These are phyloP conservation scores for Acephala macrosclerotiorum DNA, from an alignment of 2,329 filamentous ascomycete species.

Conservation along the genomic window DNA sequence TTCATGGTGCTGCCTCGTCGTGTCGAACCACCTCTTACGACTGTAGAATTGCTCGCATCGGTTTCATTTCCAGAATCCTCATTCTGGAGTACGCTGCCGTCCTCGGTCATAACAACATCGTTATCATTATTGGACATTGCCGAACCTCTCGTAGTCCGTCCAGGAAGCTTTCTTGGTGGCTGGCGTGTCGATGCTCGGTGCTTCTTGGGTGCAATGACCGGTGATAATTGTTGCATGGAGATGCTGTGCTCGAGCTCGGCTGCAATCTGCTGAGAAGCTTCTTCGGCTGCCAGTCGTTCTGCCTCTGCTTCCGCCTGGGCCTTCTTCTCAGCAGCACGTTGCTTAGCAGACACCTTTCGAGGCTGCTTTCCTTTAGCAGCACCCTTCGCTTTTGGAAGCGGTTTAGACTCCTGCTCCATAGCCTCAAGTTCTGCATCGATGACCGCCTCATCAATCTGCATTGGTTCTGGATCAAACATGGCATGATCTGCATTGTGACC, in stretches of 20 bases:
- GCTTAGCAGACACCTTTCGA: slow-evolving; percentile 42
- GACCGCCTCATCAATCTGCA: slow-evolving; percentile 40
- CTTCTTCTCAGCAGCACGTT: slow-evolving; percentile 40
- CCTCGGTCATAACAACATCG: slow-evolving; percentile 21
- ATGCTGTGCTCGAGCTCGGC: slow-evolving; percentile 38
- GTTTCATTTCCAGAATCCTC: slow-evolving; percentile 45
- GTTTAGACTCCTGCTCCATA: slow-evolving; percentile 40
- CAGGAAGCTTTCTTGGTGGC: slow-evolving; percentile 25
- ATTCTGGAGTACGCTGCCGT: slow-evolving; percentile 35
- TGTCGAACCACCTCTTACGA: slow-evolving; percentile 34
- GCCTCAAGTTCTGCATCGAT: slow-evolving; percentile 43
- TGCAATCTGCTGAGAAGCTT: slow-evolving; percentile 34
- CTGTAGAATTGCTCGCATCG: slow-evolving; percentile 42
- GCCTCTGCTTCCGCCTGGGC: slow-evolving; percentile 36
- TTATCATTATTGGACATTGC: slow-evolving; percentile 28
- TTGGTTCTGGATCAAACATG: slow-evolving; percentile 36
- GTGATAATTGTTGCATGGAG: slow-evolving; percentile 36
- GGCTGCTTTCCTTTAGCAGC: slow-evolving; percentile 39
- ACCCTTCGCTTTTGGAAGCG: slow-evolving; percentile 40
- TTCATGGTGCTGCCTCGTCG: slow-evolving; percentile 36
- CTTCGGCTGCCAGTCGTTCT: slow-evolving; percentile 26
- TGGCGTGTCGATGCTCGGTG: slow-evolving; percentile 32
- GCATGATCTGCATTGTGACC: slow-evolving; percentile 29
- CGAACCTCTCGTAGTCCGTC: slow-evolving; percentile 34
- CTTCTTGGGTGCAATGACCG: slow-evolving; percentile 34